Percentiles rank a stretch among this genome's conserved stretches.
phyloP scores from a whole-genome alignment of 108 stramenopile species.

The Nannochloropsis granulata region DNA sequence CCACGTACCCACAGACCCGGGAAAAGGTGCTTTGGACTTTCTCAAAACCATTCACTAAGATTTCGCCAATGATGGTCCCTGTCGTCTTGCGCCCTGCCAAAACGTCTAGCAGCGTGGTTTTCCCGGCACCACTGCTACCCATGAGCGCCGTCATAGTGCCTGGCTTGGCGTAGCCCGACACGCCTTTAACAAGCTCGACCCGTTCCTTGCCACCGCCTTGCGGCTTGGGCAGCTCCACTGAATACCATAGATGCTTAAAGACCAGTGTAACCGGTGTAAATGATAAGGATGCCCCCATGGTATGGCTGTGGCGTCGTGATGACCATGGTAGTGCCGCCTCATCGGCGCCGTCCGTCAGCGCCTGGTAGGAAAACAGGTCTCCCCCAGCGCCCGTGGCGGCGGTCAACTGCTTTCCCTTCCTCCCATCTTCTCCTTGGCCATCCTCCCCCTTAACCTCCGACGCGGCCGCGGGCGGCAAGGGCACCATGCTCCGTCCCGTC shows the following conservation, averaged over 20 bases:
- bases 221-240: background rate
- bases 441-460: background rate
- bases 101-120: constrained; percentile 58
- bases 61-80: constrained; percentile 55
- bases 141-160: constrained; percentile 43
- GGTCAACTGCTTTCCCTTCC: background rate
- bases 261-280: constrained; percentile 39
- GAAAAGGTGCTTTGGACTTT: constrained; percentile 41
- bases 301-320: constrained; percentile 6
- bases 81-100: constrained; percentile 62
- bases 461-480: background rate
- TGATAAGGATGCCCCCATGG: constrained; percentile 4
- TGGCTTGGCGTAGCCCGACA: constrained; percentile 32
- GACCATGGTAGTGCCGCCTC: background rate
- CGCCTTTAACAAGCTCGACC: constrained; percentile 28
- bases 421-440: background rate
- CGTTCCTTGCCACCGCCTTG: constrained; percentile 3
- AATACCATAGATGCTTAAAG: constrained; percentile 34
- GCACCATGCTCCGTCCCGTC: background rate
- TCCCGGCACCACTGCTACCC: constrained; percentile 43
- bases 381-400: background rate
- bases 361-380: background rate
- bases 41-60: constrained; percentile 58
- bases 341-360: background rate
- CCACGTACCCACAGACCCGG: constrained; percentile 59